Evolutionary conservation across 352 stramenopile genomes (phyloP), one percentile per base, ranked within the genome.

Genomic region (Phytopythium cucurbitacearum): DNA sequence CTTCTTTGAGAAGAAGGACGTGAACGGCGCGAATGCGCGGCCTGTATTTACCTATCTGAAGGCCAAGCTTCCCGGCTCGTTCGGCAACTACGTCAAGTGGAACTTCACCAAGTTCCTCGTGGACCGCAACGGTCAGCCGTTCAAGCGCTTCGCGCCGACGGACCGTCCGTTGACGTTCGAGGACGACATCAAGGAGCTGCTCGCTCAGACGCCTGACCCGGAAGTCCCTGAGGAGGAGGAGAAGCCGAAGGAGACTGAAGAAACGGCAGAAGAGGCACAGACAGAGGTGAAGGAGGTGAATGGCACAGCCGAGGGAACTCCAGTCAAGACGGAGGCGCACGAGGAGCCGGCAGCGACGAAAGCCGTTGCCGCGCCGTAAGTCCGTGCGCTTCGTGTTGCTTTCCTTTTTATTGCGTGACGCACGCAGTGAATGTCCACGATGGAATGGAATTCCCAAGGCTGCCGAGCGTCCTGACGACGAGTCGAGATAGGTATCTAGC

Each of bases 71-170:
- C 76, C 80, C 0, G 67, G 64, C 6, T 57, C 87, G 57, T 76
- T 85, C 53, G 80, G 73, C 8, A 84, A 73, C 10, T 87, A 82
- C 59, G 78, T 96, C 62, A 77, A 85, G 56, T 95, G 86, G 88
- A 95, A 95, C 67, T 95, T 91, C 58, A 85, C 76, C 33, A 95
- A 93, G 66, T 97, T 97, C 62, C 58, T 97, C n/a, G 73, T 97
- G 8, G 89, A 96, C 70, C 73, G 80, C 52, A 75, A 93, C 41
- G 89, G 89, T 12, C 71, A 74, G 53, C 82, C 89, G 35, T 64
- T 36, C 60, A 67, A 67, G 56, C 56, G 60, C 8, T 67, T 61
- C 38, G 37, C 34, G 0, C 54, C 67, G 7, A 45, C 28, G 32
- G 51, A 58, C 28, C 51, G 50, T 44, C 63, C 63, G 42, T 7